These are phyloP conservation scores for Iberis amara DNA, from an alignment of 441 rosid genomes.

Conservation along the genomic window DNA sequence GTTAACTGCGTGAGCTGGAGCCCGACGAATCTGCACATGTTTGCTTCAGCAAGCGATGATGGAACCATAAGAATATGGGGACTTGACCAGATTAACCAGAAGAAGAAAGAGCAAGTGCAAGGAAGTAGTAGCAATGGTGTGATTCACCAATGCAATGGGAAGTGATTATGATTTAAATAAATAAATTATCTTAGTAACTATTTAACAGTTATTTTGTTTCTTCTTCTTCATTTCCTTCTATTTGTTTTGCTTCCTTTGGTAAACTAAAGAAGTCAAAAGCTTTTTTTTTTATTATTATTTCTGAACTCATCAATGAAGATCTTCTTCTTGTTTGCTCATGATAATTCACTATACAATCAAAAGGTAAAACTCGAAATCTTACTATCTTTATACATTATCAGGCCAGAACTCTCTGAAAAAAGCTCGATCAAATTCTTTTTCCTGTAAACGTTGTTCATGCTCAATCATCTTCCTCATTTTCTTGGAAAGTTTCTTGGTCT, in stretches of 20 bases:
- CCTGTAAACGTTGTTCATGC: slow-evolving; percentile 51
- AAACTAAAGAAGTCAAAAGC: slow-evolving; percentile 16
- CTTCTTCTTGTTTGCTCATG: neutral
- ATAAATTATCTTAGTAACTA: neutral
- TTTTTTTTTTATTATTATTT: slow-evolving; percentile 22
- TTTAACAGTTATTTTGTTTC: slow-evolving; percentile 30
- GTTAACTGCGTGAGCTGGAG: slow-evolving; percentile 77
- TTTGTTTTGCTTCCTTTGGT: slow-evolving; percentile 23
- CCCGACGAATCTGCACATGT: slow-evolving; percentile 58
- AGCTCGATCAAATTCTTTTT: slow-evolving; percentile 72
- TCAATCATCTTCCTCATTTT: slow-evolving; percentile 62
- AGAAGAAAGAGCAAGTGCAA: slow-evolving; percentile 31
- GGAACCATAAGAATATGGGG: slow-evolving; percentile 76
- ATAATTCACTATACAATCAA: too few relatives aligned
- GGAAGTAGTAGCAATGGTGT: slow-evolving; percentile 34
- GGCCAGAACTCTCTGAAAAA: slow-evolving; percentile 91
- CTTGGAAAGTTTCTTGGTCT: slow-evolving; percentile 53
- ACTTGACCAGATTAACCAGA: slow-evolving; percentile 36
- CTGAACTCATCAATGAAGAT: slow-evolving; percentile 17
- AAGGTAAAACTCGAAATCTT: neutral
- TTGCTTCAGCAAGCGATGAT: slow-evolving; percentile 73
- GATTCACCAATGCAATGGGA: slow-evolving; percentile 47
- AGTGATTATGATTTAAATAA: slow-evolving; percentile 21
- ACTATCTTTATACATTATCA: slow-evolving; percentile 57
- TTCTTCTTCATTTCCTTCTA: slow-evolving; percentile 12